Evolutionary conservation across 371 early-diverging fungal species (phyloP).

Genomic region (Circinella umbellata): DNA sequence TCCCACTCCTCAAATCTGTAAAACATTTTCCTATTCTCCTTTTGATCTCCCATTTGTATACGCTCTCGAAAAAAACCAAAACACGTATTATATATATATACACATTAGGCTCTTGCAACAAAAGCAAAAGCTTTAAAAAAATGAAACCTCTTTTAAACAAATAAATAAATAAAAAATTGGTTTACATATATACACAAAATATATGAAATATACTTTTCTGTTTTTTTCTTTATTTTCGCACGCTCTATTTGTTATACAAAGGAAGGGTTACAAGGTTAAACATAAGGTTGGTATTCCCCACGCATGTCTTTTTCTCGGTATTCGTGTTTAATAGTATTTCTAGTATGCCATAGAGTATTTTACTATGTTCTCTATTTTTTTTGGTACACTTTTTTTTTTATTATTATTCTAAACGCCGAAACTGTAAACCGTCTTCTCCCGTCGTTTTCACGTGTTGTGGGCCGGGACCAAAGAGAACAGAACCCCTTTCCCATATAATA

Average conservation of each 20-base stretch:
- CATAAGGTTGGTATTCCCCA: not conserved
- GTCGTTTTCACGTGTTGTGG: constrained; percentile 16
- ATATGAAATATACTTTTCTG: no score
- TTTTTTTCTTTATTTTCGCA: not conserved
- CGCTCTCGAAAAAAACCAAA: not conserved
- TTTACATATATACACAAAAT: not conserved
- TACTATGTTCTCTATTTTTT: no score
- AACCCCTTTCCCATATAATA: not conserved
- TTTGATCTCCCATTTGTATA: not conserved
- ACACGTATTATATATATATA: not conserved
- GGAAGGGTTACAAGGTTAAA: no score
- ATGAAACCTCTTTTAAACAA: not conserved
- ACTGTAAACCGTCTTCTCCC: constrained; percentile 16
- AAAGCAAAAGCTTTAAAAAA: constrained; percentile 5
- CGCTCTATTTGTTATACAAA: not conserved
- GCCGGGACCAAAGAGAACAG: not conserved
- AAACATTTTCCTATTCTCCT: not conserved
- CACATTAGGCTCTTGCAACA: not conserved
- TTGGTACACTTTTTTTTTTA: not conserved
- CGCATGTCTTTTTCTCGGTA: not conserved
- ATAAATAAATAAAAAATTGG: not conserved
- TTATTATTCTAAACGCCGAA: constrained; percentile 3
- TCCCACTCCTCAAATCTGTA: not conserved
- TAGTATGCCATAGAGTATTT: no score
- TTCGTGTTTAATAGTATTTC: no score